Evolutionary conservation across 2,329 filamentous ascomycete genomes (phyloP), one percentile per base, ranked within the genome.

Genomic region (Exophiala sp.): DNA sequence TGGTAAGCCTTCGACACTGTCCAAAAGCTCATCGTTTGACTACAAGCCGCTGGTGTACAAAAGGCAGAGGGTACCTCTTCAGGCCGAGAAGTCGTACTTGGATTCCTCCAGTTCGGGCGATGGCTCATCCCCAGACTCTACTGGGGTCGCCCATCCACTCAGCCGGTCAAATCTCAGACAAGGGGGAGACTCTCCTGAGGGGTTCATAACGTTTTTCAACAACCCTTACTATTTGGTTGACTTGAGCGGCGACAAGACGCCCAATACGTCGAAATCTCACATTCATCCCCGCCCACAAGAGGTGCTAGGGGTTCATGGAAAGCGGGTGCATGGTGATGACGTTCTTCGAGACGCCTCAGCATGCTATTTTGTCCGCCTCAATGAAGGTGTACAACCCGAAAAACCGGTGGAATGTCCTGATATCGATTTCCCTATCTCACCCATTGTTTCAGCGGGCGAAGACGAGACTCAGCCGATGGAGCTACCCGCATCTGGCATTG

Each of bases 131-230:
- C 48, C 74, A 50, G 76, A 75, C 35, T 55, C 71, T 9, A 73
- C 68, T 1, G 72, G 63, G 38, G 62, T 70, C 13, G 42, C 75
- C 71, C 69, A 70, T 65, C 11, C 65, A 69, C 27, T 75, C 73
- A 54, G 71, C 71, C 60, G 79, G 71, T 56, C 78, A 63, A 57
- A 72, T 63, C 40, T 75, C 67, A 49, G 69, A 62, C 65, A 74
- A 62, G 61, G 73, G 27, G 42, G 34, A 11, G 50, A 81, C 10
- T 13, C 40, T 13, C 45, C 42, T 6, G 81, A 86, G 51, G 88
- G 87, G 7, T 82, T 85, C 1, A 85, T 94, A 58, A 88, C 91
- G 14, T 94, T 90, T 63, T 94, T 91, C 64, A 87, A 78, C 53
- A 86, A 85, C 21, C 84, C 85, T 1, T 80, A 79, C 0, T 95